Percentiles rank a stretch among this genome's conserved stretches.
These are phyloP conservation scores for Vitis cinerea DNA, from an alignment of 164 flowering plant species.

Conservation along the genomic window DNA sequence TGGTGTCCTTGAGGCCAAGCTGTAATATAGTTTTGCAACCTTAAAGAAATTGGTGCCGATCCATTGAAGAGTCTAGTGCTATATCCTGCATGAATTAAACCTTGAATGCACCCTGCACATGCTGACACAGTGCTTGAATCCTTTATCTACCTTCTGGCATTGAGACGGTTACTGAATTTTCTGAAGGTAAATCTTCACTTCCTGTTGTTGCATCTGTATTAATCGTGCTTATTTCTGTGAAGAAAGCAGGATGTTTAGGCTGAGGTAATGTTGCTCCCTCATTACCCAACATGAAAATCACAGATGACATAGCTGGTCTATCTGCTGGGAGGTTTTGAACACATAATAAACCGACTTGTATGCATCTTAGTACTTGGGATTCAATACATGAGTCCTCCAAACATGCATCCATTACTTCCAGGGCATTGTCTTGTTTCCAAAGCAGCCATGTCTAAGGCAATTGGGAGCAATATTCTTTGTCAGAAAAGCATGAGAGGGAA, in stretches of 20 bases:
- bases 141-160: not conserved
- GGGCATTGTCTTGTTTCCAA: conserved; percentile 11
- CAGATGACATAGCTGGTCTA: conserved; percentile 30
- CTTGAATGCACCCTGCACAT: no score
- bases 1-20: no score
- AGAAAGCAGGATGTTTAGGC: conserved; percentile 29
- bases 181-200: not conserved
- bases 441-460: conserved; percentile 35
- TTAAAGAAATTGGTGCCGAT: no score
- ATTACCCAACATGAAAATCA: conserved; percentile 20
- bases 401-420: conserved; percentile 17
- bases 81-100: no score
- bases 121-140: no score
- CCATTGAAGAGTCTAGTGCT: no score
- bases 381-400: not conserved
- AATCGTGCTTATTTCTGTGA: not conserved
- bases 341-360: conserved; percentile 29
- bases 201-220: not conserved
- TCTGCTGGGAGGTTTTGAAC: conserved; percentile 29
- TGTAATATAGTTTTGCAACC: no score
- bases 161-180: not conserved
- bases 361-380: conserved; percentile 18
- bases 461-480: no score
- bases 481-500: not conserved
- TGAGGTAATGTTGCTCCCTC: conserved; percentile 9